Evolutionary conservation across 2,329 filamentous ascomycete genomes (phyloP).

Genomic region (Thelonectria blattea): DNA sequence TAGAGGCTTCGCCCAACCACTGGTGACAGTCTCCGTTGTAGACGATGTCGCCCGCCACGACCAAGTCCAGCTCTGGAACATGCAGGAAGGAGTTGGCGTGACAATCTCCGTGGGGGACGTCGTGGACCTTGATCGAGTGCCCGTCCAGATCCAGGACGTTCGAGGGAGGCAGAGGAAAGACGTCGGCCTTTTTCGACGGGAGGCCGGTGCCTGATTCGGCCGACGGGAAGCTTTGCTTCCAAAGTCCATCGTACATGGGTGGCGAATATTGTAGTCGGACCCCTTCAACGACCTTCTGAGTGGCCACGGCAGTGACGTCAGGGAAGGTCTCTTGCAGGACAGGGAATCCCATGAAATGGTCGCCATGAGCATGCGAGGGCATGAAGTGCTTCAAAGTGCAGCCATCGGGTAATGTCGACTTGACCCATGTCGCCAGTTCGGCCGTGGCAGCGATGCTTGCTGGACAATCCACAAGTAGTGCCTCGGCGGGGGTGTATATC

Average conservation of each 20-base stretch:
- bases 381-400: conserved; percentile 3
- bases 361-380: background rate
- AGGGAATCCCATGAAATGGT: conserved; percentile 12
- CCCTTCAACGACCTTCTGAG: background rate
- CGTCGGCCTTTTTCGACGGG: background rate
- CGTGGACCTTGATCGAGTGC: background rate
- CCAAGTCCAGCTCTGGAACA: background rate
- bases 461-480: conserved; percentile 7
- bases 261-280: background rate
- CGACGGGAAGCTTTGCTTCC: background rate
- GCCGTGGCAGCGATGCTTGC: background rate
- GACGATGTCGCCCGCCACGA: conserved; percentile 8
- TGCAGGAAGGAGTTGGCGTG: conserved; percentile 5
- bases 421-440: conserved; percentile 2
- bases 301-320: background rate
- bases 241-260: background rate
- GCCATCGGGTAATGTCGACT: background rate
- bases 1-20: background rate
- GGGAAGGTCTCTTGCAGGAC: background rate
- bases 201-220: background rate
- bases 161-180: background rate
- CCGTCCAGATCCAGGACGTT: conserved; percentile 7
- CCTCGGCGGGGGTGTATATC: background rate
- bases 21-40: conserved; percentile 12
- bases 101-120: conserved; percentile 6